Base-by-base conservation (phyloP, 106 monocot species). In the Narthecium ossifragum region DNA sequence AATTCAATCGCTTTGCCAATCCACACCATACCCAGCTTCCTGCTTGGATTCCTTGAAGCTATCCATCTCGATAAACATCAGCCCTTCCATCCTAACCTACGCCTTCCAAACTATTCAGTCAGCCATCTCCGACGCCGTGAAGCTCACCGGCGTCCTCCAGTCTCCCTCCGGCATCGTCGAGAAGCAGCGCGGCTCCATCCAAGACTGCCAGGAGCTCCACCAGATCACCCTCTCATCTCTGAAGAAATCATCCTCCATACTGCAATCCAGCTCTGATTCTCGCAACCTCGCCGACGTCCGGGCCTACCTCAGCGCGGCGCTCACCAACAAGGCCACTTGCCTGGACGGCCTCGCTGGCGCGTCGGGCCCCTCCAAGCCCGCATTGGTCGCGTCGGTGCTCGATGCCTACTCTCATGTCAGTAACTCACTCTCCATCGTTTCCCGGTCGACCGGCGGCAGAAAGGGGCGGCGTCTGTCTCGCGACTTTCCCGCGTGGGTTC, bases 161-260 rank as follows among this genome's bases (percentile, higher is more conserved):
- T 17, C 53, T 33, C 2, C 67, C 59, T 6, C 67, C 36, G 26
- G 30, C 55, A 64, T 83, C 38, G 33, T 63, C 65, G 79, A 82
- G 50, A 37, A 36, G 3, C 85, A 77, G 8, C 60, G 43, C 13
- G 73, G 86, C n/a, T 59, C 82, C 23, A 11, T 86, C 18, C 82
- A 76, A 26, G 92, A 92, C 78, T 92, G 92, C 78, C 43, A 31
- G 13, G 86, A 92, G 18, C 87, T 92, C 59, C 86, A 92, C 64
- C 31, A 36, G 5, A 53, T 74, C 57, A 78, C 82, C 57, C 25
- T 82, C 50, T 62, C 69, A 52, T 87, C 82, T 39, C 78, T 87
- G n/a, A 21, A 43, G 7, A 65, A 41, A n/a, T 75, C 82, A 8
- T n/a, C 70, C 46, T 6, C 59, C 17, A 31, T 88, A 47, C 43